Conservation (phyloP, 1,139 yeast genomes). For the Hemisphaericaspora xylanilytica region DNA sequence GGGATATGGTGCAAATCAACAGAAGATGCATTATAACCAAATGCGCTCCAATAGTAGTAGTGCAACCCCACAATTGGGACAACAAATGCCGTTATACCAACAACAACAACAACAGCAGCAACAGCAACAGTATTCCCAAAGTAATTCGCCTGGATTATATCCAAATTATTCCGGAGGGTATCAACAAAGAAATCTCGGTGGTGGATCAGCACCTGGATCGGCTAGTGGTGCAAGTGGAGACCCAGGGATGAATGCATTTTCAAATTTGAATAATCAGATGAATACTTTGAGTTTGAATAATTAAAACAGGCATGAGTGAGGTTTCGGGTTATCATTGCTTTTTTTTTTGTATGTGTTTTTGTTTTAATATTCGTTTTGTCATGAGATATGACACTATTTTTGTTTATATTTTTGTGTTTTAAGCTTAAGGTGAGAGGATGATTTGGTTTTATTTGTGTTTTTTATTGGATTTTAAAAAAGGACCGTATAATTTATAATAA, state of each 20-base stretch:
- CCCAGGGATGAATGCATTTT: conserved; percentile 11
- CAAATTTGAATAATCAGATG: conserved; percentile 28
- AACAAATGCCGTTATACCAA: conserved; percentile 21
- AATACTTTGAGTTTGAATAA: conserved; percentile 37
- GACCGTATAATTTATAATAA: too few species aligned
- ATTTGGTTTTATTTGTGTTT: too few species aligned
- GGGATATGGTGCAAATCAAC: conserved; percentile 4
- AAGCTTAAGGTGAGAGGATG: too few species aligned
- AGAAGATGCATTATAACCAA: conserved; percentile 9
- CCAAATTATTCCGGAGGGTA: conserved; percentile 8
- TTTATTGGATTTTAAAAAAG: too few species aligned
- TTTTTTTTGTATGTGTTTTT: too few species aligned
- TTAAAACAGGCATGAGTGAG: conserved; percentile 5
- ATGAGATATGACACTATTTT: too few species aligned
- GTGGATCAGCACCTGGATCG: not conserved
- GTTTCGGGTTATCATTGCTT: too few species aligned
- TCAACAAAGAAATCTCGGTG: not conserved
- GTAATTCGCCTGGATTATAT: conserved; percentile 29
- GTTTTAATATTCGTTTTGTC: too few species aligned
- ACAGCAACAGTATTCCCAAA: conserved; percentile 14
- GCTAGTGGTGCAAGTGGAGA: conserved; percentile 7
- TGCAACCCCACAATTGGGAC: conserved; percentile 25
- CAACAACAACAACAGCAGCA: conserved; percentile 18
- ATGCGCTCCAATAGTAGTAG: conserved; percentile 17
- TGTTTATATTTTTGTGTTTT: too few species aligned